Evolutionary conservation across 176 grass and related monocot genomes (phyloP).

Genomic region (Avena sativa): DNA sequence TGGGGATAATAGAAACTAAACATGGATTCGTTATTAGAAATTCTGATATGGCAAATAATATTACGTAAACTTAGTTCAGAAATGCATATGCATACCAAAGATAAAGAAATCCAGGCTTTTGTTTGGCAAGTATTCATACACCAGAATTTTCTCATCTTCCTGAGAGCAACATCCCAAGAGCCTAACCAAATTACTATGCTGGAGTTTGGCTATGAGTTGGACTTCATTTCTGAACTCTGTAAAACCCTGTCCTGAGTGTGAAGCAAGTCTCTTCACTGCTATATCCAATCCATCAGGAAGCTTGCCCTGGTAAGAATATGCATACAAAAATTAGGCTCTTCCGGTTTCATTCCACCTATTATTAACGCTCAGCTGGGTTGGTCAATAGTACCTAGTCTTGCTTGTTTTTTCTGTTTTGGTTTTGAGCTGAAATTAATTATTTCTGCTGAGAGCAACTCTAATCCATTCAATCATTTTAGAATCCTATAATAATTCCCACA

Average conservation of each 20-base stretch:
- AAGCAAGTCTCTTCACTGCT: conserved; percentile 22
- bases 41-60: not conserved
- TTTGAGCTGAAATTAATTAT: not conserved
- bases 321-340: too few relatives aligned
- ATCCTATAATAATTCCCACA: not conserved
- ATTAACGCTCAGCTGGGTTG: too few relatives aligned
- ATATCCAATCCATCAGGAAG: not conserved
- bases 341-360: too few relatives aligned
- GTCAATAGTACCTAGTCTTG: too few relatives aligned
- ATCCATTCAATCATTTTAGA: not conserved
- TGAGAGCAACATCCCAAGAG: conserved; percentile 42
- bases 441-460: not conserved
- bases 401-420: too few relatives aligned
- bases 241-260: conserved; percentile 14
- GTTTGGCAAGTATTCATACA: conserved; percentile 73
- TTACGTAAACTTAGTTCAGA: not conserved
- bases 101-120: conserved; percentile 73
- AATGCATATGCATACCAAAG: conserved; percentile 50
- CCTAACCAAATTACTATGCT: conserved; percentile 25
- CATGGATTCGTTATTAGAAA: not conserved
- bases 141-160: conserved; percentile 59
- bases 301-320: not conserved
- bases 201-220: conserved; percentile 21
- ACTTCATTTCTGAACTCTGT: conserved; percentile 6
- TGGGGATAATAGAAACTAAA: not conserved